Evolutionary conservation across 495 filamentous ascomycete genomes (phyloP).

Genomic region (Penicillium taxi): DNA sequence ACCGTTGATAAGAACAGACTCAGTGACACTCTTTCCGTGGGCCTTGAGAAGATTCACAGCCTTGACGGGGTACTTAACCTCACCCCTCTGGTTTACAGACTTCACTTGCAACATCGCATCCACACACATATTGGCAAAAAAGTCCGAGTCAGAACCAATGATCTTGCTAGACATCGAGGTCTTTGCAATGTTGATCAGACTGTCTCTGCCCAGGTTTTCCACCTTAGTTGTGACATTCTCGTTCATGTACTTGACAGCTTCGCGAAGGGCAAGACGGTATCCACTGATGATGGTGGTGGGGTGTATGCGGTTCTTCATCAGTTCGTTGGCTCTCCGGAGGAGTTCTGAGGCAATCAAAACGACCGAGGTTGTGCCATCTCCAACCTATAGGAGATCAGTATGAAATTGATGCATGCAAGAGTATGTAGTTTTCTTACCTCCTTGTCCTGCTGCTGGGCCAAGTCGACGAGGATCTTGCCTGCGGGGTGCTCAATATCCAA

Average conservation of each 20-base stretch:
- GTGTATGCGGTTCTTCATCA: constrained; percentile 99
- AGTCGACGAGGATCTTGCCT: constrained; percentile 94
- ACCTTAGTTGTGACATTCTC: constrained; percentile 95
- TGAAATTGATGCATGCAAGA: neutral
- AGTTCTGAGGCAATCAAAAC: constrained; percentile 97
- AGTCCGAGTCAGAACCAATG: constrained; percentile 90
- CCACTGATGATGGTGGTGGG: constrained; percentile 99
- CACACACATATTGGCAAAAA: constrained; percentile 95
- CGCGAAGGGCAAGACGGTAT: constrained; percentile 88
- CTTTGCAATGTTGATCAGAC: constrained; percentile 89
- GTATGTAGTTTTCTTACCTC: constrained; percentile 47
- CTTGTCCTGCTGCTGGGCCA: constrained; percentile 98
- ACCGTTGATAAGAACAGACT: constrained; percentile 88
- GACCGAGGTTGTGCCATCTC: constrained; percentile 96
- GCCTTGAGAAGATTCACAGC: constrained; percentile 98
- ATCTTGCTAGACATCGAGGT: constrained; percentile 99
- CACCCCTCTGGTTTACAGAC: constrained; percentile 77
- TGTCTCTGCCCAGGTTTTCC: constrained; percentile 80
- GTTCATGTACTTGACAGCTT: constrained; percentile 98
- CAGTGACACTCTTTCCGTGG: constrained; percentile 83
- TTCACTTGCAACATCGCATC: constrained; percentile 96
- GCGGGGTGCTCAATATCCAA: constrained; percentile 96
- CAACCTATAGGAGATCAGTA: constrained; percentile 48
- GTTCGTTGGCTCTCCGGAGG: constrained; percentile 86
- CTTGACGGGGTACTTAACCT: constrained; percentile 97